A percentile compares a stretch with the other conserved stretches of the same genome.
Conservation (phyloP, 1,139 yeast species). For the Nakaseomyces glabratus region DNA sequence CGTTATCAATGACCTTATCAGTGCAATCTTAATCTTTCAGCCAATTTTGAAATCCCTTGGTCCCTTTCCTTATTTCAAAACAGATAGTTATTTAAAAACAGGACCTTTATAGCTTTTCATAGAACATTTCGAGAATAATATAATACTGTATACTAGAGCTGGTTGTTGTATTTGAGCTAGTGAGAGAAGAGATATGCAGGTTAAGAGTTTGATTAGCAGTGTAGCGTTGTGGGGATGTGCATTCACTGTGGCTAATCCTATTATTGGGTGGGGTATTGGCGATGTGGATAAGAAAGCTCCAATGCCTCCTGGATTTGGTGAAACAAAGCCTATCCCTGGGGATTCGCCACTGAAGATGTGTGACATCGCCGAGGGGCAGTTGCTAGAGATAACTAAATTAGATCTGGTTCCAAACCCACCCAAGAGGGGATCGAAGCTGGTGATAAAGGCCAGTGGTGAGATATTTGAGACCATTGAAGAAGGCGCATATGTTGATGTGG, state of each 20-base stretch:
- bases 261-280: background rate
- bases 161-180: no score
- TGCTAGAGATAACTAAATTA: constrained; percentile 52
- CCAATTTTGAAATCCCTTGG: no score
- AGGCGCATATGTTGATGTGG: constrained; percentile 91
- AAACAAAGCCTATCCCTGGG: constrained; percentile 73
- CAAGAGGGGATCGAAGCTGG: constrained; percentile 64
- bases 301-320: constrained; percentile 16
- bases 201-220: no score
- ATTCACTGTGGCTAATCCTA: constrained; percentile 2
- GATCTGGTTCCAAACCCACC: constrained; percentile 82
- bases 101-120: no score
- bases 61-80: no score
- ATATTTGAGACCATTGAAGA: constrained; percentile 50
- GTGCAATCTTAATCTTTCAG: no score
- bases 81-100: no score
- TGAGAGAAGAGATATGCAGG: no score
- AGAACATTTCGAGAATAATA: no score
- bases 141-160: no score
- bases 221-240: no score
- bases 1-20: no score
- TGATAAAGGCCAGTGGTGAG: constrained; percentile 65
- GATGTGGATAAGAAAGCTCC: constrained; percentile 9
- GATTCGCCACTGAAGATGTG: constrained; percentile 77
- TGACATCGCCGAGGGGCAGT: constrained; percentile 54